Percentiles rank a stretch among this genome's conserved stretches.
Evolutionary conservation across 2,329 filamentous ascomycete species (phyloP).

Genomic region (Lanzia echinophila): DNA sequence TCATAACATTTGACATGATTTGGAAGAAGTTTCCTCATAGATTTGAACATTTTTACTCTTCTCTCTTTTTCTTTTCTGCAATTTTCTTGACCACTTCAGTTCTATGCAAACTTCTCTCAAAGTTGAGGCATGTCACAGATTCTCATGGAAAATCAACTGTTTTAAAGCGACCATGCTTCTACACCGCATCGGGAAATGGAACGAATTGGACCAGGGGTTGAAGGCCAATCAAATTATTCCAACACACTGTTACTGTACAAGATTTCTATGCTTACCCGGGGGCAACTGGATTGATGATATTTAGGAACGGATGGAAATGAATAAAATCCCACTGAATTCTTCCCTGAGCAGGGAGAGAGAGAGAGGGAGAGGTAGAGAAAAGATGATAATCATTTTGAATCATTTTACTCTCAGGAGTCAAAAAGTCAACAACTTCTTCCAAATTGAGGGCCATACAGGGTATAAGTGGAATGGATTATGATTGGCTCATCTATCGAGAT

Average conservation of each 20-base stretch:
- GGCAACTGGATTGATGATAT: background rate
- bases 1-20: background rate
- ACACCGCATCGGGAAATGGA: conserved; percentile 1
- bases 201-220: no score
- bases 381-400: no score
- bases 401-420: no score
- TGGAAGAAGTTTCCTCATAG: background rate
- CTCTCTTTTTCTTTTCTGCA: background rate
- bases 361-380: no score
- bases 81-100: background rate
- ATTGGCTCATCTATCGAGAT: conserved; percentile 3
- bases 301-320: no score
- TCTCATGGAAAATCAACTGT: background rate
- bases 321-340: no score
- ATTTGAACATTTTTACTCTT: background rate
- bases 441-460: no score
- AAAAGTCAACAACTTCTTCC: no score
- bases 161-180: conserved; percentile 5
- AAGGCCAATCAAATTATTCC: conserved; percentile 2
- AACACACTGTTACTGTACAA: conserved; percentile 1
- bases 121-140: background rate
- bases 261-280: background rate
- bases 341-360: no score
- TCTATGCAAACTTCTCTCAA: no score
- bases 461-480: background rate